Conservation (phyloP, 2,329 filamentous ascomycete genomes). For the Ramichloridium luteum region DNA sequence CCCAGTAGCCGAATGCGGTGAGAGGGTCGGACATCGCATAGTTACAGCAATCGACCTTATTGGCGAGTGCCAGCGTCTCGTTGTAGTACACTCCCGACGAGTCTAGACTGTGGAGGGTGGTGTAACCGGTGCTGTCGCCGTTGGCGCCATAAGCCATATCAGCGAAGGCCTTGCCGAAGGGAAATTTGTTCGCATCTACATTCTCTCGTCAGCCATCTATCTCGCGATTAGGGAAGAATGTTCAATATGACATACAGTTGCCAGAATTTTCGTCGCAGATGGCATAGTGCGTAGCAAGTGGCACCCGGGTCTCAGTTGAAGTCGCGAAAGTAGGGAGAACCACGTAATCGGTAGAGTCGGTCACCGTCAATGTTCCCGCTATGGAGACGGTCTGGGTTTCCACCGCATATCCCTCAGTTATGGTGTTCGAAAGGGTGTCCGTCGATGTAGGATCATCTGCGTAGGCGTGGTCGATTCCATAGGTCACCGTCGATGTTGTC, state of each 20-base stretch:
- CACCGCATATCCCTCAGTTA: neutral
- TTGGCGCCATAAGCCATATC: neutral
- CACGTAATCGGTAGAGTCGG: too few relatives aligned
- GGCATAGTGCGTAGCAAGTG: neutral
- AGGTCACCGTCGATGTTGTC: neutral
- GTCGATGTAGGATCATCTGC: neutral
- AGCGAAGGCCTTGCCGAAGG: neutral
- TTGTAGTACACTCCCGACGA: neutral
- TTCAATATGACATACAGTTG: too few relatives aligned
- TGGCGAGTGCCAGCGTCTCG: neutral
- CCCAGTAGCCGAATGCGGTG: neutral
- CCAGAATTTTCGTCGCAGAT: conserved; percentile 1
- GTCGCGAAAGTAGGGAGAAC: neutral
- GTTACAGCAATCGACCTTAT: conserved; percentile 1
- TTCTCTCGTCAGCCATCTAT: too few relatives aligned
- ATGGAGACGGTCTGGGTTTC: neutral
- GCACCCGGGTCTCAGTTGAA: neutral
- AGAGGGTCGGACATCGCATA: neutral
- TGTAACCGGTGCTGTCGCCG: neutral
- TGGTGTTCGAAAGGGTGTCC: neutral
- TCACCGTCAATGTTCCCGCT: neutral
- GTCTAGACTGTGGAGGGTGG: neutral
- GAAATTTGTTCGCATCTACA: neutral
- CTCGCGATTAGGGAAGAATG: too few relatives aligned
- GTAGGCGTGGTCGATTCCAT: neutral